Evolutionary conservation across 441 rosid genomes (phyloP).

Genomic region (Aleurites moluccanus): DNA sequence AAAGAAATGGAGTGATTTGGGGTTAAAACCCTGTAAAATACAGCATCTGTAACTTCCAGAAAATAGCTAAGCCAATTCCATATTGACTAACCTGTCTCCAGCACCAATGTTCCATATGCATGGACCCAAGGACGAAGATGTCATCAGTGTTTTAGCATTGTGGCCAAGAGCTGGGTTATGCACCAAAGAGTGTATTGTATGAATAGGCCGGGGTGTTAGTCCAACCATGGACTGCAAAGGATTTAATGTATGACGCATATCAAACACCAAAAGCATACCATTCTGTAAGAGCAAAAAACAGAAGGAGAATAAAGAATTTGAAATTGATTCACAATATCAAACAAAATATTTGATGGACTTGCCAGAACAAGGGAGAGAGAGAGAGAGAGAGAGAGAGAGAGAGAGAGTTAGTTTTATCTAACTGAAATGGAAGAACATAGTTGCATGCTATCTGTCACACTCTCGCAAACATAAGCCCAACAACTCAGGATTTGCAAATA

Average conservation of each 20-base stretch:
- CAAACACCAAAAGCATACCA: constrained; percentile 12
- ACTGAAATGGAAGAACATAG: background rate
- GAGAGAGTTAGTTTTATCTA: background rate
- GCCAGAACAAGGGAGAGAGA: background rate
- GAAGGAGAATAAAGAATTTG: background rate
- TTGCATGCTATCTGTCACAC: background rate
- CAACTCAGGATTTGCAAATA: background rate
- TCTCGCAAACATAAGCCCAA: background rate
- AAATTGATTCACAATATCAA: background rate
- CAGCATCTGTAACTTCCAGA: background rate
- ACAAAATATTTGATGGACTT: background rate
- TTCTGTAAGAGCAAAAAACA: background rate
- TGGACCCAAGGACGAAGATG: constrained; percentile 10
- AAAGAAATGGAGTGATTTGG: background rate
- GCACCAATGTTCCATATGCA: background rate
- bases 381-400: background rate
- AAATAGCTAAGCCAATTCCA: background rate
- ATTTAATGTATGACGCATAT: background rate
- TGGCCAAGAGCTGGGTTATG: constrained; percentile 7
- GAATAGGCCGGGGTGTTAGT: background rate
- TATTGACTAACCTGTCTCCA: constrained; percentile 6
- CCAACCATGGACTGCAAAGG: constrained; percentile 12
- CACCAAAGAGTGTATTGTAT: constrained; percentile 1
- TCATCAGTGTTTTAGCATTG: background rate
- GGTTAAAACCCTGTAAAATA: background rate